Evolutionary conservation across 257 asterid genomes (phyloP).

Genomic region (Plectranthus barbatus): DNA sequence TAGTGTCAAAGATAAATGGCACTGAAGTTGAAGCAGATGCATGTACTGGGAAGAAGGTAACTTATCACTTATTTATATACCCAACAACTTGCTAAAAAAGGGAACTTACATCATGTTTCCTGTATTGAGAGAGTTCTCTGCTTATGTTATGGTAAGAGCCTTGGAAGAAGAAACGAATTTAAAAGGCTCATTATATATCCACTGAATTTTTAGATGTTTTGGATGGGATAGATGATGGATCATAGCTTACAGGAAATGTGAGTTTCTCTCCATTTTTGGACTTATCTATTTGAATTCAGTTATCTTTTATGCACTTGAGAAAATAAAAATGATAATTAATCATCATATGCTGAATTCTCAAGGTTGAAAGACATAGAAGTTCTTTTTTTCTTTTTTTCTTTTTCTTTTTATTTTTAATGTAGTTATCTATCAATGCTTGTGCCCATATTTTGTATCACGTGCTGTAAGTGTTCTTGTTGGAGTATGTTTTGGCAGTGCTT

Average conservation of each 20-base stretch:
- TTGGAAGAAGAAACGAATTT: neutral
- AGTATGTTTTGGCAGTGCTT: neutral
- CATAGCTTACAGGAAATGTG: neutral
- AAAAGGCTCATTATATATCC: neutral
- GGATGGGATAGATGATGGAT: neutral
- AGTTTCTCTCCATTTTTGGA: neutral
- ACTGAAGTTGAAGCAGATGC: slow-evolving; percentile 54
- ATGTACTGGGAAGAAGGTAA: slow-evolving; percentile 63
- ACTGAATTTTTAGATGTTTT: neutral
- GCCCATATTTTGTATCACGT: neutral
- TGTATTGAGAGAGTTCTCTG: neutral
- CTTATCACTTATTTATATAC: slow-evolving; percentile 4
- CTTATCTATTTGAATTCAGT: neutral
- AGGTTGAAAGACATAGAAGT: neutral
- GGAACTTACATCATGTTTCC: neutral
- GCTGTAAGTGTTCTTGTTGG: neutral
- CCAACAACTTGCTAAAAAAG: neutral
- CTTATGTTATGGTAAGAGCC: neutral
- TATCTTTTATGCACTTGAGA: neutral
- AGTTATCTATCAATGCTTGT: neutral
- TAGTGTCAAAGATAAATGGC: slow-evolving; percentile 70
- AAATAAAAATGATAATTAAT: neutral
- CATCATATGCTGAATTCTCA: neutral
- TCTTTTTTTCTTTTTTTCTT: neutral
- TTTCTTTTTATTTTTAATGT: too few species aligned